Percentiles rank a stretch among this genome's conserved stretches.
Evolutionary conservation across 2,329 filamentous ascomycete genomes (phyloP).

Genomic region (Pseudofabraea citricarpa): DNA sequence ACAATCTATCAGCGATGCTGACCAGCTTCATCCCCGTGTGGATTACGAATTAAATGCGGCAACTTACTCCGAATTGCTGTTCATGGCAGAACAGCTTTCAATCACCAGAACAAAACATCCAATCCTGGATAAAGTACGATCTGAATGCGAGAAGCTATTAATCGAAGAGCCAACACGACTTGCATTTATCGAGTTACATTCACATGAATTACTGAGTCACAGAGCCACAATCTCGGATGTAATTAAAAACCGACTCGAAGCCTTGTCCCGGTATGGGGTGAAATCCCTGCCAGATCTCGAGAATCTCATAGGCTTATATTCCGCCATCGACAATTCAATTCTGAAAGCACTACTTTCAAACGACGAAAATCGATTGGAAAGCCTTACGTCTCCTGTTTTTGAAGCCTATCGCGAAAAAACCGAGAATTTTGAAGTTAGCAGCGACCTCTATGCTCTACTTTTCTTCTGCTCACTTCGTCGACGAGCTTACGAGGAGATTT

Average conservation of each 20-base stretch:
- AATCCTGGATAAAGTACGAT: conserved; percentile 23
- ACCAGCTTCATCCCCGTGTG: conserved; percentile 1
- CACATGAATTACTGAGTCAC: conserved; percentile 17
- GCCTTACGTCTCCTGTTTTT: neutral
- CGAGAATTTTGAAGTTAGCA: conserved; percentile 34
- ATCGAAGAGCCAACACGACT: conserved; percentile 22
- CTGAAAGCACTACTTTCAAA: neutral
- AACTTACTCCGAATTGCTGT: conserved; percentile 26
- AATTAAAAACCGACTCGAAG: neutral
- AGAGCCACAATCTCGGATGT: conserved; percentile 1
- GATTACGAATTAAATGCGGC: conserved; percentile 9
- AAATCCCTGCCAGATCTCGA: neutral
- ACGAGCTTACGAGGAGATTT: conserved; percentile 55
- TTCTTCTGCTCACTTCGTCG: conserved; percentile 53
- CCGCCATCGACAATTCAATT: neutral
- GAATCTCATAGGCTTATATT: neutral
- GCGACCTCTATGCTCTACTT: conserved; percentile 51
- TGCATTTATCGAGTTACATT: conserved; percentile 25
- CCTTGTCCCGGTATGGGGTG: neutral
- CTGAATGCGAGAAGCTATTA: conserved; percentile 21
- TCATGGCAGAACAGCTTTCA: conserved; percentile 28
- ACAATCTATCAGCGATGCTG: conserved; percentile 13
- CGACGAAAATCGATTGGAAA: neutral
- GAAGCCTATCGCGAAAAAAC: neutral
- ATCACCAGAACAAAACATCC: conserved; percentile 19